These are phyloP conservation scores for Odontarrhena argentea DNA, from an alignment of 345 rosid genomes.

Conservation along the genomic window DNA sequence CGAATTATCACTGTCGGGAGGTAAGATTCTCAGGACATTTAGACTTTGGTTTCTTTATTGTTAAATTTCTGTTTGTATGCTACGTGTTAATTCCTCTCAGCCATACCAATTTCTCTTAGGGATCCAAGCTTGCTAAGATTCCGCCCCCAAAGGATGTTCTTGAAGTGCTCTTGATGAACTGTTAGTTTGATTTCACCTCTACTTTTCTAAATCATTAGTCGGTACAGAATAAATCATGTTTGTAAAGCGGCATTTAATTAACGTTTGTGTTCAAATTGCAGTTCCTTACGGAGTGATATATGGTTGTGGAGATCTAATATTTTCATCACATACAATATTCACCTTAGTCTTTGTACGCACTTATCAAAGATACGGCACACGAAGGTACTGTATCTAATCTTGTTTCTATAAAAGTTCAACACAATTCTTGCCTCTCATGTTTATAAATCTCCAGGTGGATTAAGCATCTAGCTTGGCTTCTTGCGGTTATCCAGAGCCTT, in stretches of 20 bases:
- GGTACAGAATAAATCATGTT: background rate
- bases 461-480: slow-evolving; percentile 70
- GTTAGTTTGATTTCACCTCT: slow-evolving; percentile 43
- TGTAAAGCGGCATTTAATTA: slow-evolving; percentile 12
- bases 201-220: background rate
- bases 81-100: background rate
- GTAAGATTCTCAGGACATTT: slow-evolving; percentile 37
- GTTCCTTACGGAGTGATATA: slow-evolving; percentile 72
- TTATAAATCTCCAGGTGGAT: slow-evolving; percentile 50
- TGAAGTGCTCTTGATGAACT: slow-evolving; percentile 66
- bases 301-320: slow-evolving; percentile 90
- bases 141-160: slow-evolving; percentile 60
- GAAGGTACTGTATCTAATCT: slow-evolving; percentile 46
- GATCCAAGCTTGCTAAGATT: slow-evolving; percentile 69
- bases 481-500: slow-evolving; percentile 76
- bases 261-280: slow-evolving; percentile 41
- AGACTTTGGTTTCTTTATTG: background rate
- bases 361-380: slow-evolving; percentile 68
- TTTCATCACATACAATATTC: slow-evolving; percentile 93
- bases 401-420: background rate
- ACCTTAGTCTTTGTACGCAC: slow-evolving; percentile 72
- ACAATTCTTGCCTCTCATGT: slow-evolving; percentile 8
- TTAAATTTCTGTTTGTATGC: background rate
- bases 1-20: slow-evolving; percentile 87
- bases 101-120: slow-evolving; percentile 45